These are phyloP conservation scores for Nicotiana noctiflora DNA, from an alignment of 257 asterid genomes.

Conservation along the genomic window DNA sequence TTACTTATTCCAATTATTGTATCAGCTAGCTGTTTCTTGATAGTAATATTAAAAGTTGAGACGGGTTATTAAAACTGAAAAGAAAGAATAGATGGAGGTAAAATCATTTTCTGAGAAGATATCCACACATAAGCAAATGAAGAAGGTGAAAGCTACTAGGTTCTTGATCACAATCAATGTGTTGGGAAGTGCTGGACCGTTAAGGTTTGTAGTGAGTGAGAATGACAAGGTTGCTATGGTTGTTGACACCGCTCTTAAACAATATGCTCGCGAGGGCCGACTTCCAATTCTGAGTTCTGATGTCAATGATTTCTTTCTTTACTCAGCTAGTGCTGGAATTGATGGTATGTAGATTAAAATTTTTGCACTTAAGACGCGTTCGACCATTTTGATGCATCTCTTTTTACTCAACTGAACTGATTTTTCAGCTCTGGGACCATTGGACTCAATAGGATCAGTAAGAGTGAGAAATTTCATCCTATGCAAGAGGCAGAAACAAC, in stretches of 20 bases:
- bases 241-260: conserved; percentile 31
- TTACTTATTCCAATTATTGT: background rate
- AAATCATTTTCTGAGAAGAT: background rate
- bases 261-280: conserved; percentile 44
- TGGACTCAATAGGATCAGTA: conserved; percentile 34
- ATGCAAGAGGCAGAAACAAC: conserved; percentile 32
- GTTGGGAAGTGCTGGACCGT: conserved; percentile 53
- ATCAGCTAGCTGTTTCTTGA: conserved; percentile 6
- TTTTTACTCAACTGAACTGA: background rate
- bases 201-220: conserved; percentile 43
- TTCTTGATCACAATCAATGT: conserved; percentile 33
- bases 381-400: background rate
- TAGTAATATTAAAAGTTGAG: no score
- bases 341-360: conserved; percentile 19
- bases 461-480: conserved; percentile 51
- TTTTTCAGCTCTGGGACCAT: conserved; percentile 41
- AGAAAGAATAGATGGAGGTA: background rate
- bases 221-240: conserved; percentile 36
- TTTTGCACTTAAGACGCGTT: background rate
- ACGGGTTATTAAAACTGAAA: no score
- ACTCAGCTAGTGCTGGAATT: conserved; percentile 33
- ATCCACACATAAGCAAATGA: background rate
- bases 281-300: conserved; percentile 48
- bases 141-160: conserved; percentile 7
- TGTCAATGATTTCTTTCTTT: conserved; percentile 27